phyloP scores from a whole-genome alignment of 2,329 filamentous ascomycete genomes.

The Ascochyta pisi region DNA sequence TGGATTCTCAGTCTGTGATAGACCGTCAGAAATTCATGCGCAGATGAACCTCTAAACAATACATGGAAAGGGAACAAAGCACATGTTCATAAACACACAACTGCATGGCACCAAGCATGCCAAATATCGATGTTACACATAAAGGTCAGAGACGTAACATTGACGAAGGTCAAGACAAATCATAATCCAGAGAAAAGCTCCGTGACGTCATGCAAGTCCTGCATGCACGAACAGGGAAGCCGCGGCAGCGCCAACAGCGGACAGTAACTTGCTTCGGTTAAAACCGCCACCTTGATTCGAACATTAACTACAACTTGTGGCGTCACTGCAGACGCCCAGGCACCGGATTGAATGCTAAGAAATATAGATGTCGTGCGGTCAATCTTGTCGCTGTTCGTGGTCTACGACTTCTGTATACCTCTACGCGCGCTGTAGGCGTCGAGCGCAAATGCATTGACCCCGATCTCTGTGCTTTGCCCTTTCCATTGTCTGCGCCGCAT shows the following conservation, averaged over 20 bases:
- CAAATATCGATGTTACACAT: constrained; percentile 2
- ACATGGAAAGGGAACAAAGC: neutral
- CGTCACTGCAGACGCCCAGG: constrained; percentile 17
- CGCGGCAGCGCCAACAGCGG: constrained; percentile 14
- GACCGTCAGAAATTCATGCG: neutral
- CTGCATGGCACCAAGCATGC: constrained; percentile 16
- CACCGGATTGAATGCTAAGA: constrained; percentile 15
- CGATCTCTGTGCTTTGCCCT: neutral
- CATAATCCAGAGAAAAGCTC: neutral
- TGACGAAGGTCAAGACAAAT: neutral
- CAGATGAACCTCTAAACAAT: neutral
- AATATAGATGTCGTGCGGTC: constrained; percentile 1
- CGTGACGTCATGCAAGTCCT: constrained; percentile 6
- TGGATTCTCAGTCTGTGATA: neutral
- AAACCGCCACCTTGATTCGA: constrained; percentile 10
- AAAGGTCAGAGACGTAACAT: neutral
- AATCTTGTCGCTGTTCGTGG: constrained; percentile 5
- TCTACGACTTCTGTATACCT: constrained; percentile 5
- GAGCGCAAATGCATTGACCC: constrained; percentile 1
- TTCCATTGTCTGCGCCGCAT: neutral
- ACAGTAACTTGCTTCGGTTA: constrained; percentile 14
- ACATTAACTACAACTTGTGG: constrained; percentile 6
- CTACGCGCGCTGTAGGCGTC: constrained; percentile 3
- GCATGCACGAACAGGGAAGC: constrained; percentile 6
- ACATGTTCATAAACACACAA: constrained; percentile 1